phyloP scores from a whole-genome alignment of 2,329 filamentous ascomycete genomes.

The Colletotrichum eremochloae region DNA sequence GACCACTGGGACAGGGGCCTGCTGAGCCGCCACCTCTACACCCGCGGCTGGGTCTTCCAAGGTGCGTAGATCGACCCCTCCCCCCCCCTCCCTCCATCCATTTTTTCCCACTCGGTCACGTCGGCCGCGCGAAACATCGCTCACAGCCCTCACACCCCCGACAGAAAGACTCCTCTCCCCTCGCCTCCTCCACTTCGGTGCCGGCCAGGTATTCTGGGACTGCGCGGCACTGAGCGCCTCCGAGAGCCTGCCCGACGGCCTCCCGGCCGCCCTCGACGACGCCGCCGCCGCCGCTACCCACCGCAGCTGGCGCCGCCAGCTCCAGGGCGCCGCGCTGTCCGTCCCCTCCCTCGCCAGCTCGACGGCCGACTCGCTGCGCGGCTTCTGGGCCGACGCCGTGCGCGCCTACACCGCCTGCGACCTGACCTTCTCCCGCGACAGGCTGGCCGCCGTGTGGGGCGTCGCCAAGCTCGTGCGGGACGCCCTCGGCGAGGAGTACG shows the following conservation, averaged over 20 bases:
- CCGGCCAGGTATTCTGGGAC: slow-evolving; percentile 45
- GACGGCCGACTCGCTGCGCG: slow-evolving; percentile 13
- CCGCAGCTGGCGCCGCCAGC: slow-evolving; percentile 21
- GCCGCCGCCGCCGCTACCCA: neutral
- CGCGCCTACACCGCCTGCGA: slow-evolving; percentile 43
- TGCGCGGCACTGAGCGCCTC: slow-evolving; percentile 44
- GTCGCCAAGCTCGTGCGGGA: slow-evolving; percentile 39
- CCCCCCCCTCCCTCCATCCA: too few species aligned
- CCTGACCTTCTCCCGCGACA: slow-evolving; percentile 40
- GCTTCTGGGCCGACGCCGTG: slow-evolving; percentile 44
- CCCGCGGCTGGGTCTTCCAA: slow-evolving; percentile 37
- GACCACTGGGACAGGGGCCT: slow-evolving; percentile 27
- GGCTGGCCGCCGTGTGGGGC: slow-evolving; percentile 43
- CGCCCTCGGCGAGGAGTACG: slow-evolving; percentile 26
- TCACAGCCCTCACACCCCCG: neutral
- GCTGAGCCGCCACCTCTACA: slow-evolving; percentile 17
- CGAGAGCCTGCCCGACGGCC: slow-evolving; percentile 42
- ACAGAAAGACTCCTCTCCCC: slow-evolving; percentile 43
- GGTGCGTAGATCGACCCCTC: neutral
- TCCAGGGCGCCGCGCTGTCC: slow-evolving; percentile 11
- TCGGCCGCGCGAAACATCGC: neutral
- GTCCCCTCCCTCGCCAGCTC: neutral
- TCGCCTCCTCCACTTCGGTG: slow-evolving; percentile 44
- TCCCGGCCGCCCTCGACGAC: slow-evolving; percentile 35
- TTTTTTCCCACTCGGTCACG: too few species aligned